phyloP scores from a whole-genome alignment of 78 protist genomes.

The Corallochytrium limacisporum region DNA sequence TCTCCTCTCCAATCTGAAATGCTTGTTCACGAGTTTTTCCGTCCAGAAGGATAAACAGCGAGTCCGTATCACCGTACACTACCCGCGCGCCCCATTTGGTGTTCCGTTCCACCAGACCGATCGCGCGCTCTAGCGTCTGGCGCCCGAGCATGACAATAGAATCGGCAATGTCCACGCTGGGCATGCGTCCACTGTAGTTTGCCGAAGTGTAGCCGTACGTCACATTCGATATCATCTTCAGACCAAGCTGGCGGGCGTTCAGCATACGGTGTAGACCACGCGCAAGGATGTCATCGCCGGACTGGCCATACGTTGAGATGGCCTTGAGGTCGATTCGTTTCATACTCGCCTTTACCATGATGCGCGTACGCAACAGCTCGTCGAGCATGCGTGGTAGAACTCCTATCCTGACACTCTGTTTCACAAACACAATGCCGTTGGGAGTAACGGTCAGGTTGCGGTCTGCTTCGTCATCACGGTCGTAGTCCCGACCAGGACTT shows the following conservation, averaged over 20 bases:
- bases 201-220: conserved; percentile 95
- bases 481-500: too few species aligned
- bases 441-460: conserved; percentile 50
- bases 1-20: conserved; percentile 19
- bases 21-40: conserved; percentile 25
- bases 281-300: too few species aligned
- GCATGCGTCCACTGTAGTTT: conserved; percentile 90
- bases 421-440: conserved; percentile 46
- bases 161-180: conserved; percentile 92
- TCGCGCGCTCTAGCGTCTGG: conserved; percentile 69
- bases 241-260: conserved; percentile 78
- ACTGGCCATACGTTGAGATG: background rate
- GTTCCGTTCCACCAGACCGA: conserved; percentile 22
- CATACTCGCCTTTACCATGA: conserved; percentile 74
- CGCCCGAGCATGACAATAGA: conserved; percentile 59
- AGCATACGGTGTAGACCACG: conserved; percentile 28
- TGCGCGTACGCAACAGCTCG: conserved; percentile 85
- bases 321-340: conserved; percentile 14
- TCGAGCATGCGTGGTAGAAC: conserved; percentile 73
- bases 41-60: conserved; percentile 69
- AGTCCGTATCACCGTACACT: conserved; percentile 98
- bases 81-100: conserved; percentile 57
- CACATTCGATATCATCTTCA: conserved; percentile 94
- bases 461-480: background rate
- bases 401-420: conserved; percentile 49